Evolutionary conservation across 306 rosid species (phyloP).

Genomic region (Cyclanthera cordifolia): DNA sequence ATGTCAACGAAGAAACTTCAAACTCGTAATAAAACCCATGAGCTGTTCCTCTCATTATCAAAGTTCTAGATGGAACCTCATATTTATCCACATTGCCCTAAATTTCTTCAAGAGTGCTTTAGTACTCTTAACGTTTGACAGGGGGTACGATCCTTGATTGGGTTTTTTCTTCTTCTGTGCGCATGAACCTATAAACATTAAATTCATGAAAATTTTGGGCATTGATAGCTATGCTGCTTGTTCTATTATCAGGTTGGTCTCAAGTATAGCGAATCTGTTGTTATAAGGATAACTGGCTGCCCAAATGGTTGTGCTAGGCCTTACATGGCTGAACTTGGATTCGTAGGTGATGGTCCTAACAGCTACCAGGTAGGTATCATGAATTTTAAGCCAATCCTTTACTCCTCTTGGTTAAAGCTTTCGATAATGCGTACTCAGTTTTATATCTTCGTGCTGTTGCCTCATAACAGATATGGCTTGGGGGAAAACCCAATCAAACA

Average conservation of each 20-base stretch:
- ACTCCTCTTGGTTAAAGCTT: background rate
- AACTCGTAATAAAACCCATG: too few species aligned
- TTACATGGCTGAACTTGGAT: slow-evolving; percentile 97
- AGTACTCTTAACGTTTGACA: background rate
- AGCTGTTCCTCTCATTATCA: too few species aligned
- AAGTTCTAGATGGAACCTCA: too few species aligned
- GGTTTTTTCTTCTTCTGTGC: background rate
- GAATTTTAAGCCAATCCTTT: slow-evolving; percentile 10
- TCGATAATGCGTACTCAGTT: background rate
- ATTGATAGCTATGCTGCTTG: background rate
- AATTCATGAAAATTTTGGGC: slow-evolving; percentile 8
- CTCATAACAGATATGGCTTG: slow-evolving; percentile 72
- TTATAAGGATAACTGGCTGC: slow-evolving; percentile 89
- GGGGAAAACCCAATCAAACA: slow-evolving; percentile 73
- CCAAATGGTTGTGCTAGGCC: slow-evolving; percentile 96
- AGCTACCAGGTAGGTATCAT: slow-evolving; percentile 85
- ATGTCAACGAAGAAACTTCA: too few species aligned
- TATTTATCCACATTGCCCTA: background rate
- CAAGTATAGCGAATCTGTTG: slow-evolving; percentile 74
- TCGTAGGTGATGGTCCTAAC: slow-evolving; percentile 96
- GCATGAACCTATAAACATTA: background rate
- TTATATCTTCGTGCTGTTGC: background rate
- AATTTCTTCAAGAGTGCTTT: background rate
- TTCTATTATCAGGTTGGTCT: slow-evolving; percentile 65
- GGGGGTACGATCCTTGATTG: background rate